Evolutionary conservation across 305 asterid genomes (phyloP).

Genomic region (Nicotiana rustica): DNA sequence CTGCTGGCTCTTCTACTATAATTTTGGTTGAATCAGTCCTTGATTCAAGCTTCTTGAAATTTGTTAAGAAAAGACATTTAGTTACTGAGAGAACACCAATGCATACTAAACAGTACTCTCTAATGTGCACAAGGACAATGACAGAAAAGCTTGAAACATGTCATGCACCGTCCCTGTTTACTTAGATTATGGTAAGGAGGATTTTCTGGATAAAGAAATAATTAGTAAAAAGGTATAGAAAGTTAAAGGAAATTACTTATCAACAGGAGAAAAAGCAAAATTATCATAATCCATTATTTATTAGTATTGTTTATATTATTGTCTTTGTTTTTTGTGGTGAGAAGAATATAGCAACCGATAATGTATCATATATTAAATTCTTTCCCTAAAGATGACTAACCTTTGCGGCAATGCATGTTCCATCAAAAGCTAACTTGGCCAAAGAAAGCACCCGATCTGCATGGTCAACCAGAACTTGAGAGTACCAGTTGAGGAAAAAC

Average conservation of each 20-base stretch:
- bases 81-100: neutral
- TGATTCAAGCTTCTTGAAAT: conserved; percentile 23
- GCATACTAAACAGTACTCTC: conserved; percentile 3
- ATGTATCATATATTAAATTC: neutral
- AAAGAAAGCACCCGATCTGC: conserved; percentile 66
- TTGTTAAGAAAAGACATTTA: neutral
- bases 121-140: neutral
- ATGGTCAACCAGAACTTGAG: conserved; percentile 52
- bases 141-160: conserved; percentile 14
- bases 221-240: neutral
- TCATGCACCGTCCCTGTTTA: no score
- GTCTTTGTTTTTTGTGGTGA: neutral
- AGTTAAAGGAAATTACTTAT: neutral
- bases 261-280: neutral
- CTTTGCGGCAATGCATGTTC: conserved; percentile 71
- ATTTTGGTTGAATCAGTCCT: conserved; percentile 17
- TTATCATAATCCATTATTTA: neutral
- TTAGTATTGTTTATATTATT: neutral
- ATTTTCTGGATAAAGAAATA: neutral
- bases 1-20: neutral
- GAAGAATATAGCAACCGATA: conserved; percentile 17
- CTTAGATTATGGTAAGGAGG: no score
- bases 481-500: conserved; percentile 76
- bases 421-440: conserved; percentile 74
- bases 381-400: conserved; percentile 38